phyloP scores from a whole-genome alignment of 2,329 filamentous ascomycete species.

The Passalora sequoiae region DNA sequence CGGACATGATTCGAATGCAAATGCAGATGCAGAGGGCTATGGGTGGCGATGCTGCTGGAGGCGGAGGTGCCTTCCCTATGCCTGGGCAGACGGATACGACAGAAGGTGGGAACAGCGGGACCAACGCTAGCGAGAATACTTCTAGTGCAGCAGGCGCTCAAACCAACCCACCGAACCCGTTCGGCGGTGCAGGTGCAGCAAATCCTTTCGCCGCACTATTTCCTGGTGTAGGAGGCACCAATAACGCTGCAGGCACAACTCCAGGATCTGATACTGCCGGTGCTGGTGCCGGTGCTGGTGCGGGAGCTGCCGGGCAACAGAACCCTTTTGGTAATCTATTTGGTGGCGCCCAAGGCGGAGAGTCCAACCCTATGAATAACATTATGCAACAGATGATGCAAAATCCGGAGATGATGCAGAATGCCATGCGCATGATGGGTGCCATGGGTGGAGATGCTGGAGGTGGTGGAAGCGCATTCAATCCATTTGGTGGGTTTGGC shows the following conservation, averaged over 20 bases:
- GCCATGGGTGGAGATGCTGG: conserved; percentile 38
- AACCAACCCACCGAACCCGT: conserved; percentile 19
- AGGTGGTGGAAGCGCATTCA: conserved; percentile 33
- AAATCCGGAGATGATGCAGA: conserved; percentile 54
- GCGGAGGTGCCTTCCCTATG: conserved; percentile 71
- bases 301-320: conserved; percentile 33
- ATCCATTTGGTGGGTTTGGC: conserved; percentile 40
- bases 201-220: conserved; percentile 62
- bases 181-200: conserved; percentile 20
- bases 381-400: conserved; percentile 48
- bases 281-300: conserved; percentile 30
- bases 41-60: conserved; percentile 47
- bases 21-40: conserved; percentile 71
- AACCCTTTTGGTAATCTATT: conserved; percentile 70
- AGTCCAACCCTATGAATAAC: conserved; percentile 44
- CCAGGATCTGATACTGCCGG: conserved; percentile 8
- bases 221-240: conserved; percentile 29
- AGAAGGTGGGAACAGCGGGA: conserved; percentile 30
- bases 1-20: conserved; percentile 74
- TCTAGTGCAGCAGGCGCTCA: conserved; percentile 25
- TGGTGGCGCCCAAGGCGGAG: conserved; percentile 25
- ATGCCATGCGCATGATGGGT: conserved; percentile 52
- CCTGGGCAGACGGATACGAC: conserved; percentile 85
- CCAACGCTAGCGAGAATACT: conserved; percentile 26
- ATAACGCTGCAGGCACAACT: conserved; percentile 24